Conservation (phyloP, 805 yeast genomes). For the Candida lessepsii region DNA sequence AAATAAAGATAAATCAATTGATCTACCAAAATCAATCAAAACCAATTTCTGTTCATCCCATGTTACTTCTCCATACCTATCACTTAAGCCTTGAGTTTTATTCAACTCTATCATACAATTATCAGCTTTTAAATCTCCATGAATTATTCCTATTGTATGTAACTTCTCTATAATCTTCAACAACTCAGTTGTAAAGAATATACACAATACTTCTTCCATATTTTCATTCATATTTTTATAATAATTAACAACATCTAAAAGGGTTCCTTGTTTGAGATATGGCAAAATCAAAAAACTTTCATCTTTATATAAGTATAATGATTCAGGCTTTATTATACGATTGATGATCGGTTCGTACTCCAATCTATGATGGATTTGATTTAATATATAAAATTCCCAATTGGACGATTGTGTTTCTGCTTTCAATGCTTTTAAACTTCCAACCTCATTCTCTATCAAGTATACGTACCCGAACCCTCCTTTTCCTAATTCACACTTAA, state of each 20-base stretch:
- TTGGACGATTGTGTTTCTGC: conserved; percentile 64
- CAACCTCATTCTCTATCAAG: conserved; percentile 59
- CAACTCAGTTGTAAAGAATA: conserved; percentile 65
- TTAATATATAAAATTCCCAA: conserved; percentile 82
- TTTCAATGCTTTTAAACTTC: conserved; percentile 63
- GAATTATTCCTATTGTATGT: conserved; percentile 68
- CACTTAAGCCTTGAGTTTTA: conserved; percentile 7
- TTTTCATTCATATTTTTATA: conserved; percentile 26
- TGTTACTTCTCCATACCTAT: conserved; percentile 23
- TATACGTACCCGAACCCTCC: conserved; percentile 84
- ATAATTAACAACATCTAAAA: conserved; percentile 63
- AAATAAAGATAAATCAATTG: conserved; percentile 66
- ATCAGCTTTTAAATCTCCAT: conserved; percentile 84
- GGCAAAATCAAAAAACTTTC: conserved; percentile 69
- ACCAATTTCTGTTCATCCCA: conserved; percentile 57
- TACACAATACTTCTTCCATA: conserved; percentile 61
- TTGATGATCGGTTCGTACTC: conserved; percentile 5
- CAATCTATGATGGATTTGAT: conserved; percentile 49
- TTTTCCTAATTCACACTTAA: conserved; percentile 61
- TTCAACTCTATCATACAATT: conserved; percentile 74
- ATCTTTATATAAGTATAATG: conserved; percentile 57
- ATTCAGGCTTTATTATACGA: conserved; percentile 46
- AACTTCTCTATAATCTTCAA: conserved; percentile 56
- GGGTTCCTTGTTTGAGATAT: conserved; percentile 67
- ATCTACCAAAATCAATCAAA: conserved; percentile 79